These are phyloP conservation scores for Panicum virgatum DNA, from an alignment of 202 grass and related monocot genomes.

Conservation along the genomic window DNA sequence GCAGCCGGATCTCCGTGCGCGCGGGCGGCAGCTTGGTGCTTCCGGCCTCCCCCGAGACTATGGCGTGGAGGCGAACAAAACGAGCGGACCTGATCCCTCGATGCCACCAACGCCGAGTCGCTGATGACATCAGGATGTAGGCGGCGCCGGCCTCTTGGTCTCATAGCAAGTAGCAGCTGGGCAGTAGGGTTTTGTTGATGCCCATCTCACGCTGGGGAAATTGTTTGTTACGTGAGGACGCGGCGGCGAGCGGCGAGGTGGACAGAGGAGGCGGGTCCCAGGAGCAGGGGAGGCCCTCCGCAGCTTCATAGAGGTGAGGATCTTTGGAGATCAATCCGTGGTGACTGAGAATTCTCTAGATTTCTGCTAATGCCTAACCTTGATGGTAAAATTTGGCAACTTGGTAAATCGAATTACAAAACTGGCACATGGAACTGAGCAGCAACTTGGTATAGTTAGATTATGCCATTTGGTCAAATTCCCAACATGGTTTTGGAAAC, in stretches of 20 bases:
- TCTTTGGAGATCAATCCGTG: not conserved
- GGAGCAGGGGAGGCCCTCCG: constrained; percentile 22
- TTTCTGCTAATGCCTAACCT: not conserved
- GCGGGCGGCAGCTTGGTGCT: too few species aligned
- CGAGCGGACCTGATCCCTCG: too few species aligned
- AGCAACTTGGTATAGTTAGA: too few species aligned
- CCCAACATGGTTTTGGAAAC: not conserved
- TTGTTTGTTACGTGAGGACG: constrained; percentile 28
- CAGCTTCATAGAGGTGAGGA: constrained; percentile 36
- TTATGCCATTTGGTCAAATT: too few species aligned
- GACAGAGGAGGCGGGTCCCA: not conserved
- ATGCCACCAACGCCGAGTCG: too few species aligned
- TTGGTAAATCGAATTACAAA: too few species aligned
- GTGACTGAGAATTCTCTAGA: not conserved
- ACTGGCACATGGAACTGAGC: too few species aligned
- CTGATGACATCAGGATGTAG: too few species aligned
- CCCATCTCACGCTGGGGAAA: constrained; percentile 27
- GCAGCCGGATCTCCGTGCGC: too few species aligned
- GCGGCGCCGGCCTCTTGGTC: not conserved
- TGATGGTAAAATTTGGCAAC: too few species aligned
- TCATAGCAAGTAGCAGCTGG: not conserved
- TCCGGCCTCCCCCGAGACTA: too few species aligned
- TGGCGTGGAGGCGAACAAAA: too few species aligned
- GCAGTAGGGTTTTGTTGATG: not conserved
- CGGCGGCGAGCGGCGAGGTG: not conserved